Evolutionary conservation across 768 basidiomycete genomes (phyloP), one percentile per base, ranked within the genome.

Genomic region (Phaffia australis): DNA sequence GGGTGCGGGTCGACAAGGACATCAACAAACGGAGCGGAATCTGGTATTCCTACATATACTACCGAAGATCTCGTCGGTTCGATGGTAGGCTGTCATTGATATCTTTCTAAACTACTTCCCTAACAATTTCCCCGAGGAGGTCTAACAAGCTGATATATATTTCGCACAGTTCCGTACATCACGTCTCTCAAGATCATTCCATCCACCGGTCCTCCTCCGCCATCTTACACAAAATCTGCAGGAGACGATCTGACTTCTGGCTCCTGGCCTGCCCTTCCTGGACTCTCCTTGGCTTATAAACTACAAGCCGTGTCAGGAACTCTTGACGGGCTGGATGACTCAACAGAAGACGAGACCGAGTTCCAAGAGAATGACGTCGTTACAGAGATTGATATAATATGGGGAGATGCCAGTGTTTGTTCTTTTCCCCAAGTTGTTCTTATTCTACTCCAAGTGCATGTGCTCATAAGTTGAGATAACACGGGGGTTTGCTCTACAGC

Each of bases 361-460:
- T 42, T 42, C 11, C 35, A 11, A 1, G 69, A 72, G 4, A 79
- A 76, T 59, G 75, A 85, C 52, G 77, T 91, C 29, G 83, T 98
- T 72, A 97, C 92, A 0, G 92, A 98, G 75, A 69, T 98, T n/a
- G 93, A 98, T 73, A 81, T 97, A 3, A 76, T 89, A 0, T 95
- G 84, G 73, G 94, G 94, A 5, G 85, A 90, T 64, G 87, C 85
- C 5, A 30, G 29, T 16, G 60, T 63, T 18, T n/a, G 55, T 56
- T 49, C 47, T 23, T 30, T 56, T 25, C 9, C 55, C 1, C 52
- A 27, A n/a, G n/a, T 42, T n/a, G 19, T 15, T 35, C 29, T 49
- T n/a, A 48, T 48, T 25, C 0, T 2, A 2, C n/a, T 30, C 14
- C 16, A 18, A 18, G 30, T 29, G 16, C 11, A 11, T 42, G 35